Evolutionary conservation across 805 yeast species (phyloP), one percentile per base, ranked within the genome.

Genomic region (Candida peoriensis): DNA sequence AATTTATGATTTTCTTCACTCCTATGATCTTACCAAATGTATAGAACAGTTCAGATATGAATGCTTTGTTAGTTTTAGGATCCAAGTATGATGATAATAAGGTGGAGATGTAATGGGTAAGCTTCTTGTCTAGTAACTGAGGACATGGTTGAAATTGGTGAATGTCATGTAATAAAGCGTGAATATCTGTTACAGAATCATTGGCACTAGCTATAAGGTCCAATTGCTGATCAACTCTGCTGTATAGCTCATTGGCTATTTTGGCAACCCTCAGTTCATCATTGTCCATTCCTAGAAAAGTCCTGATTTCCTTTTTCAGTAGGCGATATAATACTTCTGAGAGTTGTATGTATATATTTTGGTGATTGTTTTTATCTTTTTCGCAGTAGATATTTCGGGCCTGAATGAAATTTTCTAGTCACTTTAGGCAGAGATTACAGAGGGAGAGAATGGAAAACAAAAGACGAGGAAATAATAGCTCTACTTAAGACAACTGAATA

Each of bases 21-120:
- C 85, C 83, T 26, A 90, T 61, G 7, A 85, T 69, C 48, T 82
- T 85, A 18, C 78, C 60, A 14, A 87, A 57, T 7, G 62, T 63
- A 55, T 87, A 88, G 32, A 81, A 64, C 1, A 76, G 51, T 22
- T 59, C 48, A 4, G 39, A 32, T 1, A 39, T 17, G 2, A 5
- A 9, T 3, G 17, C 38, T 18, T 15, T 11, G 7, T 28, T 26
- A 2, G 13, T 15, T 1, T 18, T 3, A 10, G 6, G 23, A 5
- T 24, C 26, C 14, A 57, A 37, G 44, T 63, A 72, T 0, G 44
- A 14, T 1, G 41, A 29, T 1, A 63, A 43, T 10, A 74, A 38
- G 0, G 15, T 29, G 3, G 45, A 52, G 2, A 72, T 50, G 39
- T 65, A 66, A 1, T 23, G 11, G 2, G 54, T 47, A n/a, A 77